Conservation (phyloP, 192 early-diverging fungal genomes). For the Umbelopsis isabellina region DNA sequence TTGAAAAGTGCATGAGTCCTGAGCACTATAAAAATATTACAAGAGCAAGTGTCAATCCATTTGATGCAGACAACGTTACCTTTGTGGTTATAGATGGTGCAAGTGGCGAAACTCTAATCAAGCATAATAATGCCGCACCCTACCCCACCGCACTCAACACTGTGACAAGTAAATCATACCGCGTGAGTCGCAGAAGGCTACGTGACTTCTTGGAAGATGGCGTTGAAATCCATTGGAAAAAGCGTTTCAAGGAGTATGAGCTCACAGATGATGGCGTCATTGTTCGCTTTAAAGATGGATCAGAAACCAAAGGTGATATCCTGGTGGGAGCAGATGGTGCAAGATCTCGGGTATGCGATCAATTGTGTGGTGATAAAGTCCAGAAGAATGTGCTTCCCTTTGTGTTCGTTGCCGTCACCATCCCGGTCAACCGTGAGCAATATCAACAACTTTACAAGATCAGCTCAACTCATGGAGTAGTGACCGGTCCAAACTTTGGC, state of each 20-base stretch:
- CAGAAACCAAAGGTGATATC: constrained; percentile 24
- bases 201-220: constrained; percentile 12
- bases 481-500: constrained; percentile 21
- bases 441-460: not conserved
- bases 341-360: constrained; percentile 25
- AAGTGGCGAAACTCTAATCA: not conserved
- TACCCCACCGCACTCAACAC: not conserved
- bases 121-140: not conserved
- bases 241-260: constrained; percentile 22
- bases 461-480: not conserved
- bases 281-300: constrained; percentile 25
- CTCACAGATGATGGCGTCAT: constrained; percentile 26
- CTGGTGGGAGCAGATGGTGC: constrained; percentile 44
- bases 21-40: constrained; percentile 14
- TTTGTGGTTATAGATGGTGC: constrained; percentile 1
- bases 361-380: not conserved
- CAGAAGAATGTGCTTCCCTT: constrained; percentile 11
- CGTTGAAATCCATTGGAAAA: constrained; percentile 19
- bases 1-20: constrained; percentile 8
- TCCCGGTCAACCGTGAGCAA: constrained; percentile 9
- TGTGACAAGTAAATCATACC: not conserved
- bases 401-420: not conserved
- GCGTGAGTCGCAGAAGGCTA: constrained; percentile 17
- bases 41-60: not conserved
- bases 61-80: not conserved